Evolutionary conservation across 768 basidiomycete species (phyloP).

Genomic region (Boletus tomentosulus): DNA sequence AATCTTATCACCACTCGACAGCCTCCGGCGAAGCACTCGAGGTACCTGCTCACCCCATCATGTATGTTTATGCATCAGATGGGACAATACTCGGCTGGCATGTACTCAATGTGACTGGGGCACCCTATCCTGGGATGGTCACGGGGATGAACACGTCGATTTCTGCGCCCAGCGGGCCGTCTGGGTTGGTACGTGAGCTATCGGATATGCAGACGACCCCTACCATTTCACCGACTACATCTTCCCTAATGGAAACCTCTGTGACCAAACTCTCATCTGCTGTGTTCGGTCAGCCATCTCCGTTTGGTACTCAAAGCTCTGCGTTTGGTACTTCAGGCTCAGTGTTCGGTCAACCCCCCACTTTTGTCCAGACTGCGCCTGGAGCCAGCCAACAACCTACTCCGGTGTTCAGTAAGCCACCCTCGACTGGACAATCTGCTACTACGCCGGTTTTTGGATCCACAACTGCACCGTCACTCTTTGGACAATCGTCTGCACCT

Average conservation of each 20-base stretch:
- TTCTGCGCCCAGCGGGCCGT: constrained; percentile 1
- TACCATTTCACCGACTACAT: constrained; percentile 15
- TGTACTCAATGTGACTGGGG: constrained; percentile 51
- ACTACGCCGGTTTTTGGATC: constrained; percentile 12
- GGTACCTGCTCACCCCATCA: constrained; percentile 52
- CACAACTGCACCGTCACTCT: constrained; percentile 13
- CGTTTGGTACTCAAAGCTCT: constrained; percentile 22
- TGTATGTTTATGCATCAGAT: constrained; percentile 76
- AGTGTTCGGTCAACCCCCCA: constrained; percentile 32
- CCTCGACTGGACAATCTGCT: constrained; percentile 14
- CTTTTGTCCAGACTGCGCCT: constrained; percentile 11
- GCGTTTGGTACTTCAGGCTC: constrained; percentile 17
- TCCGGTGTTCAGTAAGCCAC: constrained; percentile 18
- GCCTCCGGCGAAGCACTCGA: constrained; percentile 40
- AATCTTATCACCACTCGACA: constrained; percentile 35
- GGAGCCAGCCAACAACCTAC: constrained; percentile 6
- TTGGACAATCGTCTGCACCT: constrained; percentile 16
- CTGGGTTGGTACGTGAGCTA: constrained; percentile 24
- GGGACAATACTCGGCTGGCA: constrained; percentile 76
- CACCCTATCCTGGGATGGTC: constrained; percentile 55
- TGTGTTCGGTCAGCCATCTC: constrained; percentile 34
- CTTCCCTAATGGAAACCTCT: constrained; percentile 17
- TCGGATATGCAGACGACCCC: constrained; percentile 32
- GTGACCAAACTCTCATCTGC: constrained; percentile 29
- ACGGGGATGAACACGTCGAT: constrained; percentile 14